These are phyloP conservation scores for Lecanoromycetidae sp. DNA, from an alignment of 2,329 filamentous ascomycete genomes.

Conservation along the genomic window DNA sequence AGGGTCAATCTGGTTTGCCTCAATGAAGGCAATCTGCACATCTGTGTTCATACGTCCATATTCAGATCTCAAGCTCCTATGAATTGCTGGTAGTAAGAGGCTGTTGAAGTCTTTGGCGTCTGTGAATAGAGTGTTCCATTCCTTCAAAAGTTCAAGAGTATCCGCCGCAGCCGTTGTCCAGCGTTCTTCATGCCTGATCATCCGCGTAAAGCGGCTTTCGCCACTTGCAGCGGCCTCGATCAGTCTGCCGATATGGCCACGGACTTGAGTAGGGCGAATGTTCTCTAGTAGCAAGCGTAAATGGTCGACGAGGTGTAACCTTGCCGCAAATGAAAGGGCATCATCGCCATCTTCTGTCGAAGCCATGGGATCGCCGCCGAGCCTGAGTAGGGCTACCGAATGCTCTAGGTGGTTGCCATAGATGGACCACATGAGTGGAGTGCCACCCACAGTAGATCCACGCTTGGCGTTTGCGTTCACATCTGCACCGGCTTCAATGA, in stretches of 20 bases:
- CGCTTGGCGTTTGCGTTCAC: constrained; percentile 15
- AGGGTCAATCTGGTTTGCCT: constrained; percentile 4
- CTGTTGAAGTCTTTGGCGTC: constrained; percentile 11
- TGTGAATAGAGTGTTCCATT: constrained; percentile 15
- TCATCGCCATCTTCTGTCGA: constrained; percentile 10
- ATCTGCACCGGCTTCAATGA: constrained; percentile 16
- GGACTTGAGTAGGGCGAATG: constrained; percentile 11
- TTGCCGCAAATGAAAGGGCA: constrained; percentile 17
- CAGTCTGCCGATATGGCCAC: constrained; percentile 9
- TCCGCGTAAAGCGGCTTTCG: constrained; percentile 17
- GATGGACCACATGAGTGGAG: constrained; percentile 17
- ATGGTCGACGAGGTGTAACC: constrained; percentile 13
- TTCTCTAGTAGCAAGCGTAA: constrained; percentile 15
- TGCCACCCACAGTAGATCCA: constrained; percentile 17
- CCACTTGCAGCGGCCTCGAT: constrained; percentile 13
- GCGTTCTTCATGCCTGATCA: constrained; percentile 13
- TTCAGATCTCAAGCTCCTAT: constrained; percentile 1
- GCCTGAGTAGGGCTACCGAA: constrained; percentile 14
- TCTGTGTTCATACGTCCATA: constrained; percentile 18
- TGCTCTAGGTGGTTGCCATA: constrained; percentile 15
- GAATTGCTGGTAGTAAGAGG: constrained; percentile 13
- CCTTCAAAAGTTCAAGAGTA: constrained; percentile 13
- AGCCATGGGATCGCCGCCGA: constrained; percentile 16
- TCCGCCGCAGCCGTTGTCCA: constrained; percentile 14
- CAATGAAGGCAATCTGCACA: constrained; percentile 14